Base-by-base conservation (phyloP, 768 basidiomycete species). In the Leccinum longicurvipes region DNA sequence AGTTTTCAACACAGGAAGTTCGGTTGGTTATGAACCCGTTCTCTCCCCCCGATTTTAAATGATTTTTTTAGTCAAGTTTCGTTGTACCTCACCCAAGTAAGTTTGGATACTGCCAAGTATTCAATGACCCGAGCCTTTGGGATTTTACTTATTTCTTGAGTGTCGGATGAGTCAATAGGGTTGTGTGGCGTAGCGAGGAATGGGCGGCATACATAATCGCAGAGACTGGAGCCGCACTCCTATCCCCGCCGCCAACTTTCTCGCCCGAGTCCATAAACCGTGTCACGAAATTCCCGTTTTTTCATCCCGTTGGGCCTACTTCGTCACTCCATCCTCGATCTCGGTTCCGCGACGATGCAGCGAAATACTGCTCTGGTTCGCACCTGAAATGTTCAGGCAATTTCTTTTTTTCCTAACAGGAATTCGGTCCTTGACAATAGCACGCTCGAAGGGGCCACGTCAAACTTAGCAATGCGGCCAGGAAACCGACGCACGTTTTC, bases 151-250 rank as follows among this genome's bases (percentile, higher is more conserved):
- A 36, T 36, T 3, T 9, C 36, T 36, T n/a, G 36, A 36, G 36
- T 39, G 47, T 51, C 46, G 50, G 53, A 59, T 52, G 50, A 56
- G 60, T 45, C 51, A 59, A 24, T 21, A n/a, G 12, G 48, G 50
- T 59, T 56, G 52, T 59, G 63, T 65, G 64, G 66, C 64, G 66
- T 62, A 56, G 60, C 60, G 53, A 61, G 31, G 41, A 59, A 55
- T 46, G 32, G 14, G 31, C 50, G 55, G 53, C 19, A 39, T 50
- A 32, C 27, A 51, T 49, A 50, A 47, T 28, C 44, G n/a, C 24
- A 50, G 48, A 42, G 28, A 31, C 3, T 50, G 17, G 27, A 29
- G 27, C 41, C 17, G 27, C 21, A 24, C 28, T 44, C 25, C 24
- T 39, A 47, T 55, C 31, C 28, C 2, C 49, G 34, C 36, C 42